Evolutionary conservation across 2,329 filamentous ascomycete genomes (phyloP).

Genomic region (Raffaelea ambrosiae): DNA sequence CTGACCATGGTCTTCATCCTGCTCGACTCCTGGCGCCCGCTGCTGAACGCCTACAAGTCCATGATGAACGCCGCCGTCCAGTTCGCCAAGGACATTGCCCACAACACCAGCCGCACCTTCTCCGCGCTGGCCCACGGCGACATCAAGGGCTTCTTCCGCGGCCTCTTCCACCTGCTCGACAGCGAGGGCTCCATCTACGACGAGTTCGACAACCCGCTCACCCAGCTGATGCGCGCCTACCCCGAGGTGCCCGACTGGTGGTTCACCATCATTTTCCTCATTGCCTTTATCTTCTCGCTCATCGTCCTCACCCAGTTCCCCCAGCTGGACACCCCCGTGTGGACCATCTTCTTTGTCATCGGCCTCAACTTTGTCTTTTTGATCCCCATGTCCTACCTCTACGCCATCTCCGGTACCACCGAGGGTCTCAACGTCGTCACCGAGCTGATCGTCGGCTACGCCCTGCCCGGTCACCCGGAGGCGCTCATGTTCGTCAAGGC

Average conservation of each 20-base stretch:
- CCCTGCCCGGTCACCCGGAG: conserved; percentile 37
- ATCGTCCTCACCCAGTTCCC: background rate
- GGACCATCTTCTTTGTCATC: conserved; percentile 9
- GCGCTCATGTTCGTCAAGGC: conserved; percentile 42
- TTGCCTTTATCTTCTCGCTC: conserved; percentile 4
- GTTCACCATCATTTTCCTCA: conserved; percentile 1
- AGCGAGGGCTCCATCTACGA: conserved; percentile 1
- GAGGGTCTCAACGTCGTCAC: conserved; percentile 40
- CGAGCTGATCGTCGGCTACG: conserved; percentile 41
- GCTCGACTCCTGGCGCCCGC: conserved; percentile 27
- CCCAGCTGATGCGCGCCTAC: background rate
- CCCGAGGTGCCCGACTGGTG: conserved; percentile 6
- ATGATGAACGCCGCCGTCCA: conserved; percentile 1
- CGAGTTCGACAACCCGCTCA: conserved; percentile 4
- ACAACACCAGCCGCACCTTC: background rate
- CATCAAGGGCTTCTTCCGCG: background rate
- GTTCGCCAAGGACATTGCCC: background rate
- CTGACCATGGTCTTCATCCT: conserved; percentile 42
- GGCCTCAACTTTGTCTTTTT: conserved; percentile 28
- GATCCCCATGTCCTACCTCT: conserved; percentile 35
- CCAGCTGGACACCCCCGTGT: conserved; percentile 3
- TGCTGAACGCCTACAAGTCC: conserved; percentile 5
- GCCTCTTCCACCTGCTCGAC: background rate
- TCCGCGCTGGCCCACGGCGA: background rate
- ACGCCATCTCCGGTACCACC: conserved; percentile 40